Percentiles rank a stretch among this genome's conserved stretches.
Conservation (phyloP, 371 early-diverging fungal species). For the Mortierella sp. region DNA sequence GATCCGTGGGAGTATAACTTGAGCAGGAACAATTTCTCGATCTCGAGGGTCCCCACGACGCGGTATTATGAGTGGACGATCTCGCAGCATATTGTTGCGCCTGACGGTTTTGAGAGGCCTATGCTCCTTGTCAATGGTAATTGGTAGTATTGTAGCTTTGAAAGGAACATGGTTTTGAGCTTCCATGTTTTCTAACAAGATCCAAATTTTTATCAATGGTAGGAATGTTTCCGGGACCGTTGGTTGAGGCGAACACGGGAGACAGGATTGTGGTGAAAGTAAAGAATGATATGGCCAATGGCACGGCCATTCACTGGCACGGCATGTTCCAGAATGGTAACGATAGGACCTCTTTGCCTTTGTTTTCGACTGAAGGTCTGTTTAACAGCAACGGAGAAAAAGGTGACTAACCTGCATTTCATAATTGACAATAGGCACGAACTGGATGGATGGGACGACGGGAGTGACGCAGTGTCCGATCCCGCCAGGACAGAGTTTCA, state of each 20-base stretch:
- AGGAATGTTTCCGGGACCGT: constrained; percentile 7
- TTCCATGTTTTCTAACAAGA: background rate
- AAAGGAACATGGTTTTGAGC: background rate
- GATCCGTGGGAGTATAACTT: constrained; percentile 25
- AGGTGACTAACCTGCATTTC: background rate
- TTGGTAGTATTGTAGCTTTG: background rate
- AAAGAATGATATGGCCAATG: constrained; percentile 39
- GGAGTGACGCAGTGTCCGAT: constrained; percentile 47
- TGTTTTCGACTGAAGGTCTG: background rate
- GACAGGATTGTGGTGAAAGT: constrained; percentile 56
- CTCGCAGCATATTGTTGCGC: constrained; percentile 37
- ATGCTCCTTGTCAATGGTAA: constrained; percentile 61
- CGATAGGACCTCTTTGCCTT: background rate
- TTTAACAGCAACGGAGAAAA: background rate
- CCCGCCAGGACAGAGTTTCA: constrained; percentile 17
- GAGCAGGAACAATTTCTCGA: constrained; percentile 48
- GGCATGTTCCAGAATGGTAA: constrained; percentile 18
- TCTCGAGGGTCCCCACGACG: constrained; percentile 27
- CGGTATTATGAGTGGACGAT: constrained; percentile 54
- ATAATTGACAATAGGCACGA: constrained; percentile 2
- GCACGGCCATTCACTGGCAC: constrained; percentile 32
- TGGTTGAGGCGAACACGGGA: constrained; percentile 54
- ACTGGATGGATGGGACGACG: constrained; percentile 33
- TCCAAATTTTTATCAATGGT: background rate
- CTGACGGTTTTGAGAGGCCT: constrained; percentile 58